Conservation (phyloP, 2,329 filamentous ascomycete genomes). For the Fusarium tuaranense region DNA sequence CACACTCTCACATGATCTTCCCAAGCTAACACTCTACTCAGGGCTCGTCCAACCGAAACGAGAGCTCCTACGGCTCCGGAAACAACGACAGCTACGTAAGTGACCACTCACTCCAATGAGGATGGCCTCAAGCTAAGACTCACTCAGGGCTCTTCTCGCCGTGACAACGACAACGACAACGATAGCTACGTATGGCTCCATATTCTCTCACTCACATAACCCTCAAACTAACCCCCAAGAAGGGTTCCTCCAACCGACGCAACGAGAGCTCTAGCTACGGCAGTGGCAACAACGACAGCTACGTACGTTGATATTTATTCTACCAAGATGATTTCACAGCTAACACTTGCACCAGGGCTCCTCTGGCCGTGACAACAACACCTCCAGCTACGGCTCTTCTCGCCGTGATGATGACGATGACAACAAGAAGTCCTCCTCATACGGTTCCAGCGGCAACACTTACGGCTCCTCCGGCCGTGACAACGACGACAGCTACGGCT, state of each 20-base stretch:
- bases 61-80: slow-evolving; percentile 11
- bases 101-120: background rate
- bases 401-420: slow-evolving; percentile 18
- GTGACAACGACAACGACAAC: background rate
- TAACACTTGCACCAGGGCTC: slow-evolving; percentile 22
- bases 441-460: background rate
- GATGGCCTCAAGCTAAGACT: background rate
- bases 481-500: background rate
- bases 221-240: background rate
- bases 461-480: background rate
- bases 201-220: background rate
- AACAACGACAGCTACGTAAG: slow-evolving; percentile 27
- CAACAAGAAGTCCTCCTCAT: slow-evolving; percentile 10
- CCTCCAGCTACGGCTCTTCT: slow-evolving; percentile 5
- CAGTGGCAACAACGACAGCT: slow-evolving; percentile 6
- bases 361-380: slow-evolving; percentile 23
- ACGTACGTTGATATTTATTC: background rate
- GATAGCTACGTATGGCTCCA: background rate
- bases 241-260: background rate
- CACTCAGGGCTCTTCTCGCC: background rate
- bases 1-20: background rate
- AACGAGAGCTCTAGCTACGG: background rate
- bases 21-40: slow-evolving; percentile 12
- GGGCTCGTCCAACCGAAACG: slow-evolving; percentile 26
- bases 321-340: background rate